Conservation (phyloP, 495 filamentous ascomycete genomes). For the Aspergillus steynii region DNA sequence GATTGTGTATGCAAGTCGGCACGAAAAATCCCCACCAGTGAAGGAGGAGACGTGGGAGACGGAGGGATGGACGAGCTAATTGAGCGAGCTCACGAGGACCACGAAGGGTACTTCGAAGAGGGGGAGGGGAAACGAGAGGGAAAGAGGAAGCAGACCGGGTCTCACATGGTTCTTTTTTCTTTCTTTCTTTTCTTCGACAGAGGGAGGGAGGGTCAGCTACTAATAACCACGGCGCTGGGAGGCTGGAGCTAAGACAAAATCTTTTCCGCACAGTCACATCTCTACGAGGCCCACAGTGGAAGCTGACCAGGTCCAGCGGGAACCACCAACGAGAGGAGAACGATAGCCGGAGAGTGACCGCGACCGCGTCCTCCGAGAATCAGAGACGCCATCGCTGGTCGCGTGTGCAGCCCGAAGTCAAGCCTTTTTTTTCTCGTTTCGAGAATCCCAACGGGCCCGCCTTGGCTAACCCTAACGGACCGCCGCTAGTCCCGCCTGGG, state of each 20-base stretch:
- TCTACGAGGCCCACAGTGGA: conserved; percentile 10
- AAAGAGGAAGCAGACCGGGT: conserved; percentile 7
- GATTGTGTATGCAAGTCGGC: background rate
- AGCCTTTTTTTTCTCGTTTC: conserved; percentile 12
- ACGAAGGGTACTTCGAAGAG: conserved; percentile 19
- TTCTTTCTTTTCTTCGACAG: conserved; percentile 23
- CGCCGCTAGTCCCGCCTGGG: background rate
- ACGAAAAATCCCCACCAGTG: conserved; percentile 8
- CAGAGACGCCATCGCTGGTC: background rate
- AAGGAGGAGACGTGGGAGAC: conserved; percentile 6
- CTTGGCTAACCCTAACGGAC: conserved; percentile 8
- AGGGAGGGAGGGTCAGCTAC: conserved; percentile 7
- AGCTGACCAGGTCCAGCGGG: conserved; percentile 9
- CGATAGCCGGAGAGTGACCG: conserved; percentile 1
- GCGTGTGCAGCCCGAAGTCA: conserved; percentile 10
- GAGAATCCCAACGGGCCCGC: conserved; percentile 8
- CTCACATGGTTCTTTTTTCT: conserved; percentile 30
- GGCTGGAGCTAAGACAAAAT: conserved; percentile 12
- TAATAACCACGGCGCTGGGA: conserved; percentile 22
- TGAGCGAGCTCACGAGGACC: conserved; percentile 22
- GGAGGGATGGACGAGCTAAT: conserved; percentile 17
- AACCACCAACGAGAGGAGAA: conserved; percentile 7
- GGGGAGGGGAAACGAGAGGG: conserved; percentile 4
- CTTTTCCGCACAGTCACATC: conserved; percentile 9
- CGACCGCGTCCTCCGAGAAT: conserved; percentile 10